Evolutionary conservation across 345 rosid genomes (phyloP).

Genomic region (Erucastrum elatum): DNA sequence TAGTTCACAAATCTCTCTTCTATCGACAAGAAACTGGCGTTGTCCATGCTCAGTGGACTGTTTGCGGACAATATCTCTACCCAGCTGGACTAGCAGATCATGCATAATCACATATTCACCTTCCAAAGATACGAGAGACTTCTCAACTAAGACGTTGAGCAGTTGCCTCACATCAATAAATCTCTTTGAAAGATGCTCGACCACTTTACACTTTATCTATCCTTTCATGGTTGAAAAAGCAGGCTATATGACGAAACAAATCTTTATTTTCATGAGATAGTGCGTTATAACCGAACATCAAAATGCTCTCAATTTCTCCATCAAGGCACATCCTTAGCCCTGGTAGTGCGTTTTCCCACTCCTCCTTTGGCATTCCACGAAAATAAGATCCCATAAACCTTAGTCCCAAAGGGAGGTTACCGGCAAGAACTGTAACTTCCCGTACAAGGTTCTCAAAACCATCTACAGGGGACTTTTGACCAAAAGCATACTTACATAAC

Average conservation of each 20-base stretch:
- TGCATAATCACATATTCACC: too few relatives aligned
- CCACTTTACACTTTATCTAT: too few relatives aligned
- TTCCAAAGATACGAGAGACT: too few relatives aligned
- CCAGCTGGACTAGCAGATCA: too few relatives aligned
- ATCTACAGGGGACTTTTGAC: neutral
- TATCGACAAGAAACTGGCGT: neutral
- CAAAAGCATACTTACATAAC: neutral
- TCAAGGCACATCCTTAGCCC: neutral
- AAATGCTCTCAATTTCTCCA: neutral
- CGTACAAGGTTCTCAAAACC: neutral
- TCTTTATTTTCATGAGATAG: too few relatives aligned
- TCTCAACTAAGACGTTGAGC: too few relatives aligned
- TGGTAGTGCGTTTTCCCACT: neutral
- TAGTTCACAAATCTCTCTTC: neutral
- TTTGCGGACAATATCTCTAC: too few relatives aligned
- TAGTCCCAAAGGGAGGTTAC: neutral
- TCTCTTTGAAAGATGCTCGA: too few relatives aligned
- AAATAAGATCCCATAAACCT: neutral
- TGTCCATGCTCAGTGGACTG: neutral
- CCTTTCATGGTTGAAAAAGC: too few relatives aligned
- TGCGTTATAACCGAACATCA: neutral
- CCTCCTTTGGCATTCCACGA: neutral
- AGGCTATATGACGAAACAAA: too few relatives aligned
- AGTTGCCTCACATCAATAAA: too few relatives aligned
- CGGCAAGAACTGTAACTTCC: neutral